These are phyloP conservation scores for Lineolata rhizophorae DNA, from an alignment of 495 filamentous ascomycete genomes.

Conservation along the genomic window DNA sequence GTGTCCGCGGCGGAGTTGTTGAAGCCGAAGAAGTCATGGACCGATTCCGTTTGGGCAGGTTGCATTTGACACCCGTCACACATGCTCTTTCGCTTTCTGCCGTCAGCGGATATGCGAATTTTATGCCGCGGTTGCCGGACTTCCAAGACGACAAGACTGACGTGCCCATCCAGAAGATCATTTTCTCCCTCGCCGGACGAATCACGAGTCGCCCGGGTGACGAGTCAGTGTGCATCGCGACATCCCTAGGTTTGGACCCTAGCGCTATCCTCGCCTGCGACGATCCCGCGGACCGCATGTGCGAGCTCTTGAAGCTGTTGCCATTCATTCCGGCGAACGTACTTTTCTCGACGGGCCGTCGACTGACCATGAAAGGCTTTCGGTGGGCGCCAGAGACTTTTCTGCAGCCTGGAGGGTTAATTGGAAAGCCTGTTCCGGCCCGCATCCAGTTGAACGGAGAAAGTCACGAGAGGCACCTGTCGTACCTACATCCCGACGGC, in stretches of 20 bases:
- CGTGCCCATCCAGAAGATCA: background rate
- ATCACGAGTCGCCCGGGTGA: conserved; percentile 1
- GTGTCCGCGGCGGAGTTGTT: background rate
- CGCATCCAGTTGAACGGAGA: background rate
- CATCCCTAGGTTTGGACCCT: background rate
- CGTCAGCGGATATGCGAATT: background rate
- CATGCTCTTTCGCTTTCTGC: background rate
- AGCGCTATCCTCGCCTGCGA: background rate
- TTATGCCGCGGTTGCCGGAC: background rate
- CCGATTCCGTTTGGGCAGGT: background rate
- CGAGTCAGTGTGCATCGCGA: conserved; percentile 2
- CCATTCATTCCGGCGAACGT: conserved; percentile 1
- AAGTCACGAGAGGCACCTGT: background rate
- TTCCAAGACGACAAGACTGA: background rate
- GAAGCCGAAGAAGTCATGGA: background rate
- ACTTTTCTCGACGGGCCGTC: background rate
- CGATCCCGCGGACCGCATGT: background rate
- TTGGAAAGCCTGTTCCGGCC: background rate
- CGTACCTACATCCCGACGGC: conserved; percentile 1
- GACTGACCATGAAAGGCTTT: background rate
- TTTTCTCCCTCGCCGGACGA: background rate
- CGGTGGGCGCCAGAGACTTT: conserved; percentile 3
- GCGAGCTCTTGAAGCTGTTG: conserved; percentile 1
- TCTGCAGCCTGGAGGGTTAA: background rate
- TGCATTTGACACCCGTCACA: background rate